Evolutionary conservation across 805 yeast species (phyloP), one percentile per base, ranked within the genome.

Genomic region (Candida khao-thaluensis): DNA sequence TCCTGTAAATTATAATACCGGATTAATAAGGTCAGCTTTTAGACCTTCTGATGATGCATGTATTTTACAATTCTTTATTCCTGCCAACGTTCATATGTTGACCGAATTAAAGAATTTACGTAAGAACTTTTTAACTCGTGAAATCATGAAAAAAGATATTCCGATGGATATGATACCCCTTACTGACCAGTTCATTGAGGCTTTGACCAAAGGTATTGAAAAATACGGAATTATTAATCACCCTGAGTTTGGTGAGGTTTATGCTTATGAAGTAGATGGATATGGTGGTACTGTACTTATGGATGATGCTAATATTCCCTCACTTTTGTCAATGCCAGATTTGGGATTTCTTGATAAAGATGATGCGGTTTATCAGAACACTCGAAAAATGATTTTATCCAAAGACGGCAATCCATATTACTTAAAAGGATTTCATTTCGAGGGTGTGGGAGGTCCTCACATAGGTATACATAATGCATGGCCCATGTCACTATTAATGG

Each of bases 251-350:
- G 96, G 96, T 1, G 69, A 73, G 44, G 95, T 88, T 4, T 85
- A 77, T 50, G 96, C 96, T 0, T 88, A 81, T 52, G 96, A 88
- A 57, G 81, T 88, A 14, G 96, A 89, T 57, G 96, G 96, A 0
- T 88, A 74, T 54, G 95, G 95, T 2, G 71, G 93, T 18, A 47
- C 72, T 0, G 64, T 76, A 17, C 69, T 81, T 46, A 88, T 88
- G 95, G 95, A 88, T 59, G 96, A 88, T 60, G 96, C 96, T 16
- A 89, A 89, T 53, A 69, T 88, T 12, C 96, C 96, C 1, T 85
- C 95, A 1, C 52, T 86, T 23, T 64, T 88, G 28, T 76, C 95
- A 1, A 66, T 89, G 22, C 95, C 96, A 0, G 90, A 85, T 47
- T 60, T 85, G 53, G 95, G 95, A 0, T 84, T 76, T 55, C 49